Conservation (phyloP, 805 yeast genomes). For the Pichia cephalocereana region DNA sequence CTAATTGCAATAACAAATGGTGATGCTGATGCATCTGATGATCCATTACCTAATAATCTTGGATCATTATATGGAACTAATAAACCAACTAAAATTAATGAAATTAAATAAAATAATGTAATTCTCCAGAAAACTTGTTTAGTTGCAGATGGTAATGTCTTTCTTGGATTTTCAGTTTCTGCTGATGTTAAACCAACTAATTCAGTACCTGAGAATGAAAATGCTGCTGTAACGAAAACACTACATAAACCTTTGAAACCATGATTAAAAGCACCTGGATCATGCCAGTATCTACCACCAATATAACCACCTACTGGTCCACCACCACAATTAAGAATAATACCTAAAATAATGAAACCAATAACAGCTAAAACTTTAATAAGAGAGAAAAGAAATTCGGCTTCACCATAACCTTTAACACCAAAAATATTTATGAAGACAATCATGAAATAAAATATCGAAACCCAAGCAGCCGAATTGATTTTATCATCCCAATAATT, state of each 20-base stretch:
- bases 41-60: conserved; percentile 33
- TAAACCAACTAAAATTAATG: conserved; percentile 40
- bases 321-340: conserved; percentile 50
- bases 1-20: conserved; percentile 70
- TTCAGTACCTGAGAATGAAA: conserved; percentile 59
- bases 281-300: conserved; percentile 50
- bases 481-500: conserved; percentile 35
- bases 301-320: conserved; percentile 48
- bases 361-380: conserved; percentile 46
- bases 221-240: conserved; percentile 50
- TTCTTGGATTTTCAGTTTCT: conserved; percentile 50
- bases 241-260: conserved; percentile 53
- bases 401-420: conserved; percentile 58
- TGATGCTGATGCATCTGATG: conserved; percentile 52
- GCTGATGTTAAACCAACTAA: conserved; percentile 54
- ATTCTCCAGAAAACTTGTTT: conserved; percentile 57
- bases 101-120: conserved; percentile 41
- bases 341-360: conserved; percentile 46
- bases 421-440: conserved; percentile 46
- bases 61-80: conserved; percentile 46
- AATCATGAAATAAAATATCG: conserved; percentile 41
- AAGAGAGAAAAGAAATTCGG: conserved; percentile 45
- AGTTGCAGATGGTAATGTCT: conserved; percentile 50
- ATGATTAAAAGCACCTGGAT: conserved; percentile 43
- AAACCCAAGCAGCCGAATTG: conserved; percentile 44